Evolutionary conservation across 1,284 basidiomycete species (phyloP), one percentile per base, ranked within the genome.

Genomic region (Butyriboletus appendiculatus): DNA sequence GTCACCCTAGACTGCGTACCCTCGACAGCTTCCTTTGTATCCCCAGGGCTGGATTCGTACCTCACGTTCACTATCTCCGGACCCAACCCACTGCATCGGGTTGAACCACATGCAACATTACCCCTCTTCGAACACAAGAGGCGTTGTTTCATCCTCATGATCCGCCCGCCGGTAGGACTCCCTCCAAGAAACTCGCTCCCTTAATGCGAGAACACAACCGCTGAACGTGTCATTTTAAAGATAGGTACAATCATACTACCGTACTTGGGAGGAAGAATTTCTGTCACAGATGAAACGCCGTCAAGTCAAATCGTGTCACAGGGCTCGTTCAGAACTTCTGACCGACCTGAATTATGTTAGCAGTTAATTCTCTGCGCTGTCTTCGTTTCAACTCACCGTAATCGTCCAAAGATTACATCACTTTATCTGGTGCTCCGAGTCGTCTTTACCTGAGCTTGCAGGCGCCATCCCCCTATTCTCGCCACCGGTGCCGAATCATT

Each of bases 91-190:
- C 24, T 10, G 18, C 39, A 33, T 39, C 33, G 26, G 28, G 40
- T 37, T 33, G 48, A 43, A 45, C 37, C n/a, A 40, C 34, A 52
- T 5, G 35, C 39, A 22, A 32, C 54, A 34, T 22, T 30, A 32
- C 35, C 44, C 24, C 30, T 22, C 26, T 26, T 15, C 4, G 5
- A 33, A 34, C 42, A 18, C 15, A 15, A 15, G 15, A 48, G 42
- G 32, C 20, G 15, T 28, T 26, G 57, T 51, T 50, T 56, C 58
- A 44, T 26, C 18, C 16, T 22, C 41, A 38, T 34, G 24, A 34
- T 60, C 52, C 46, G 18, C 11, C 43, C 38, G 38, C 44, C 52
- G 39, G 47, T 35, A 2, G 26, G 18, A 26, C 22, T 28, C 46
- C 35, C 44, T n/a, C n/a, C 51, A 40, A 48, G 5, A 45, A 20